Evolutionary conservation across 495 filamentous ascomycete genomes (phyloP).

Genomic region (Podospora sp.): DNA sequence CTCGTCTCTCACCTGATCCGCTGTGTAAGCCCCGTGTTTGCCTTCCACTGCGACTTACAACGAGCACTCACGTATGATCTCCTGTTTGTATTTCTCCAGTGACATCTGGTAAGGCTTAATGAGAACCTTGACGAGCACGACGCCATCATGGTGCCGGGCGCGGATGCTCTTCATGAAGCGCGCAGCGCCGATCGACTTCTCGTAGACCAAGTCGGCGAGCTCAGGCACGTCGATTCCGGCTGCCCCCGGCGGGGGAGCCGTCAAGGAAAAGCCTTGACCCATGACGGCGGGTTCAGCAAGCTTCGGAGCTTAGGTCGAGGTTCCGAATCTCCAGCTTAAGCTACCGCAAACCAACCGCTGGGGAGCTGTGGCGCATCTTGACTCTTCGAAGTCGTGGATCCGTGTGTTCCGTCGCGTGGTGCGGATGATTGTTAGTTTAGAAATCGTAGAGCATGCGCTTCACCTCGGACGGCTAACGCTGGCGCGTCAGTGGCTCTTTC

Average conservation of each 20-base stretch:
- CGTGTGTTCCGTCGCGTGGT: background rate
- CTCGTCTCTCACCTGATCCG: conserved; percentile 72
- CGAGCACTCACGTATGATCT: conserved; percentile 65
- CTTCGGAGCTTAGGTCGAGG: conserved; percentile 7
- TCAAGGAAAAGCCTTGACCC: conserved; percentile 96
- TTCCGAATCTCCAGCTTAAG: conserved; percentile 11
- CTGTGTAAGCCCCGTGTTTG: conserved; percentile 19
- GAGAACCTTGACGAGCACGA: conserved; percentile 90
- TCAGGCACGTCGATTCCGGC: conserved; percentile 94
- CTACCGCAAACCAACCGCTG: conserved; percentile 23
- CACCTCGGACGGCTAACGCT: background rate
- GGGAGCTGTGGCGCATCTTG: conserved; percentile 1
- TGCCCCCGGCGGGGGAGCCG: conserved; percentile 83
- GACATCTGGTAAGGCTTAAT: conserved; percentile 87
- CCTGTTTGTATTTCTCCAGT: conserved; percentile 73
- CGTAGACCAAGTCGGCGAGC: conserved; percentile 84
- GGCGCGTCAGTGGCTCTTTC: background rate
- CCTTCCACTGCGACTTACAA: background rate
- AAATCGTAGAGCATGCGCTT: background rate
- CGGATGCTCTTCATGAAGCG: conserved; percentile 97
- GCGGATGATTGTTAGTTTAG: background rate
- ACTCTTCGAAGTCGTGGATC: background rate
- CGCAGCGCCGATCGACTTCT: conserved; percentile 89
- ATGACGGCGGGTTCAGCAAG: conserved; percentile 52
- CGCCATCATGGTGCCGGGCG: conserved; percentile 83